A percentile compares a stretch with the other conserved stretches of the same genome.
phyloP scores from a whole-genome alignment of 768 basidiomycete species.

The Agrocybe pediades region DNA sequence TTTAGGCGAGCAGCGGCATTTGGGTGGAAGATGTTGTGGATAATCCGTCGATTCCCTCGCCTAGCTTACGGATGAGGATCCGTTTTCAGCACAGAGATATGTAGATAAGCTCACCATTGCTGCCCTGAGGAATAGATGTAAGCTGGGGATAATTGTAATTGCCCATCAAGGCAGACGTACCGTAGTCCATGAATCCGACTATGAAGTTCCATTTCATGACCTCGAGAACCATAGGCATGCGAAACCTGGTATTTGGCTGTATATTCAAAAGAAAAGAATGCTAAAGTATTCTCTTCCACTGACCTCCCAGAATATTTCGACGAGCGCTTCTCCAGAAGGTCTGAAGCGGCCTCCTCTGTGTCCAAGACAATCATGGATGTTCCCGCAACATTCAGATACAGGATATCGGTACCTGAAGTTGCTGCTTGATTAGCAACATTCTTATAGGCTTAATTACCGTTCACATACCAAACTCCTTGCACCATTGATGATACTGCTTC shows the following conservation, averaged over 20 bases:
- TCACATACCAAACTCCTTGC: slow-evolving; percentile 29
- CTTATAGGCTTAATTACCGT: not conserved
- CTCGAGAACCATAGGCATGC: slow-evolving; percentile 19
- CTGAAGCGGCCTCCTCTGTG: slow-evolving; percentile 34
- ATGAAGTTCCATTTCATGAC: slow-evolving; percentile 21
- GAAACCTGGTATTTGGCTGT: too few relatives aligned
- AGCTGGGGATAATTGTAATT: not conserved
- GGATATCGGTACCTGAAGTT: slow-evolving; percentile 25
- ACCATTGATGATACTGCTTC: slow-evolving; percentile 38
- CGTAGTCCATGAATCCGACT: slow-evolving; percentile 14
- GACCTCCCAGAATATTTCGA: slow-evolving; percentile 38
- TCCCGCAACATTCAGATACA: slow-evolving; percentile 27
- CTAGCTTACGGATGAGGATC: too few relatives aligned
- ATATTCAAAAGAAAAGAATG: too few relatives aligned
- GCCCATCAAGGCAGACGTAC: not conserved
- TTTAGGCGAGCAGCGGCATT: slow-evolving; percentile 18
- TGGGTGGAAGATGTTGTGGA: slow-evolving; percentile 16
- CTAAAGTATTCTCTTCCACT: too few relatives aligned
- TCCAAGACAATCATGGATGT: slow-evolving; percentile 32
- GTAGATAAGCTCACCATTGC: too few relatives aligned
- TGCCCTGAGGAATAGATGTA: not conserved
- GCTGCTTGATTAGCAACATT: not conserved
- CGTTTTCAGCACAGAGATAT: too few relatives aligned
- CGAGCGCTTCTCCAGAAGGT: slow-evolving; percentile 43
- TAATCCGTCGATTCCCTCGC: slow-evolving; percentile 14